Evolutionary conservation across 106 monocot species (phyloP).

Genomic region (Dendrobium officinale): DNA sequence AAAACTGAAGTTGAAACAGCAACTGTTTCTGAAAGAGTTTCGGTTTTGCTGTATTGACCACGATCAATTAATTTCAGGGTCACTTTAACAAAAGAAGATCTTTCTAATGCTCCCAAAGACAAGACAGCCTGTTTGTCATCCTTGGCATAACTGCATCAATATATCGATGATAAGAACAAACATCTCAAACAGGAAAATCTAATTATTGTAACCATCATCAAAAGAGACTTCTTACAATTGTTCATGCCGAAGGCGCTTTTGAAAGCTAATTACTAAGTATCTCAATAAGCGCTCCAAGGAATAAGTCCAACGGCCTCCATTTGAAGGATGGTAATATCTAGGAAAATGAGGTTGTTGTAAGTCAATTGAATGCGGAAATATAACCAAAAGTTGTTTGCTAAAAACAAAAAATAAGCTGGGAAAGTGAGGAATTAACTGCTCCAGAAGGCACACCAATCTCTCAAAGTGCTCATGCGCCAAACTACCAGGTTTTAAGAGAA

Average conservation of each 20-base stretch:
- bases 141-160: constrained; percentile 32
- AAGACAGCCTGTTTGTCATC: constrained; percentile 22
- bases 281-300: constrained; percentile 84
- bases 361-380: constrained; percentile 1
- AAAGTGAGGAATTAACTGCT: constrained; percentile 57
- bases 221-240: constrained; percentile 57
- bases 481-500: constrained; percentile 79
- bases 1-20: constrained; percentile 80
- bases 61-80: constrained; percentile 85
- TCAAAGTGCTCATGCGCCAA: constrained; percentile 67
- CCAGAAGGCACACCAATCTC: constrained; percentile 67
- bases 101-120: constrained; percentile 70
- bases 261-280: constrained; percentile 72
- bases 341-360: constrained; percentile 5
- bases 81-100: constrained; percentile 63
- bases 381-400: neutral
- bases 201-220: neutral
- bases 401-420: neutral
- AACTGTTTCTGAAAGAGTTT: constrained; percentile 88
- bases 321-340: constrained; percentile 98
- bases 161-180: constrained; percentile 2
- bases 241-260: constrained; percentile 68
- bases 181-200: neutral
- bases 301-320: constrained; percentile 95
- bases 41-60: constrained; percentile 98